Evolutionary conservation across 805 yeast genomes (phyloP), one percentile per base, ranked within the genome.

Genomic region (Ogataea nakhonphanomensis): DNA sequence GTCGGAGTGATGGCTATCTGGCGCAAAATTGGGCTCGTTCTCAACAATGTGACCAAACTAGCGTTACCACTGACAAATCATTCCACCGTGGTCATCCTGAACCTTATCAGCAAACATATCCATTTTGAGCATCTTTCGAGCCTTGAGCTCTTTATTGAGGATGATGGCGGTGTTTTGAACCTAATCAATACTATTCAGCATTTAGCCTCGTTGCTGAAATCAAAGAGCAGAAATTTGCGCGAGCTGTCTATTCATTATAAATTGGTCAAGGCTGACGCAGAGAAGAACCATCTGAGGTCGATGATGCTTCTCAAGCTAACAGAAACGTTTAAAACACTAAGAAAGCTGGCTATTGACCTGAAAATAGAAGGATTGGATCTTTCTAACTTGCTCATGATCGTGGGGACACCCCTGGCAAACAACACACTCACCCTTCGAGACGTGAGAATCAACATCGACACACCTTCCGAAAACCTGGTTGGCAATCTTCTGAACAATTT

Each of bases 1-100:
- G 66, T 61, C 37, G 66, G 66, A 9, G 58, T 57, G 28, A 51
- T 60, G 38, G 66, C 66, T 15, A 61, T 61, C 33, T 36, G 61
- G 23, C 51, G 66, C 36, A 57, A 53, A 29, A 53, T 61, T 54
- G 57, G 57, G 9, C 33, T 59, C 10, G 43, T 51, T 1, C 38
- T 61, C 48, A 40, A 45, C 11, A 58, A 61, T 30, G 25, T 61
- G 8, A 43, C 51, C 8, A 49, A 45, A 17, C 31, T 61, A 4
- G 51, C 63, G 6, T 27, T 61, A 3, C 59, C 64, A 4, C 28
- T 61, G 39, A 61, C 65, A 8, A 61, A 61, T 40, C 61, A 57
- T 25, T 57, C 66, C 8, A 54, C 64, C 3, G 50, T 59, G 13
- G 55, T 60, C 13, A 51, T 61, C 10, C 32, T 61, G 17, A 45